Conservation (phyloP, 805 yeast species). For the Clavispora vitiphila region DNA sequence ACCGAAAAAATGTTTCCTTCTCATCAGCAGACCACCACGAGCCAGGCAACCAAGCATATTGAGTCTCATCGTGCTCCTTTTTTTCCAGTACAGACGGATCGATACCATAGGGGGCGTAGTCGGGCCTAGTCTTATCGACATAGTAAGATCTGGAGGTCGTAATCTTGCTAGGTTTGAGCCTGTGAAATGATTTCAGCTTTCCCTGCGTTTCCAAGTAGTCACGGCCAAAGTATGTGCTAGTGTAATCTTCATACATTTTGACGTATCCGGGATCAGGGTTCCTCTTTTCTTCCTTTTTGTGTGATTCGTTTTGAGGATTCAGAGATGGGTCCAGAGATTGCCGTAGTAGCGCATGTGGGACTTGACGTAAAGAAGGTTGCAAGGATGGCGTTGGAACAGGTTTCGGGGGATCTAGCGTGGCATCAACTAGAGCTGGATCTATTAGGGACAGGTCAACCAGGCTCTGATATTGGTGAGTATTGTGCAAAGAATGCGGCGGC, state of each 20-base stretch:
- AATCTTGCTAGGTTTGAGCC: conserved; percentile 10
- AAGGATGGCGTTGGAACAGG: not conserved
- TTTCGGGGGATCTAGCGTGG: not conserved
- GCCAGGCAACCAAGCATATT: conserved; percentile 20
- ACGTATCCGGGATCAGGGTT: conserved; percentile 1
- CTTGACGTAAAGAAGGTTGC: too few species aligned
- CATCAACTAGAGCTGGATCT: not conserved
- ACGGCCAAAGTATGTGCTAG: conserved; percentile 6
- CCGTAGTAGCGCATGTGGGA: too few species aligned
- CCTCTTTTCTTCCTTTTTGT: not conserved
- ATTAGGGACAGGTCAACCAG: not conserved
- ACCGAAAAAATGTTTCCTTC: conserved; percentile 47
- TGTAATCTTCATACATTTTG: conserved; percentile 7
- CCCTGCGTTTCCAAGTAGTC: not conserved
- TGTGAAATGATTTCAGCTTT: not conserved
- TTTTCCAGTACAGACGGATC: not conserved
- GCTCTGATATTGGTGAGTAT: too few species aligned
- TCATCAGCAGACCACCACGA: conserved; percentile 44
- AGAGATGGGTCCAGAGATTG: too few species aligned
- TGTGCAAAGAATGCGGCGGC: too few species aligned
- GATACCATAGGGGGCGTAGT: not conserved
- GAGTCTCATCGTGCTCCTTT: not conserved
- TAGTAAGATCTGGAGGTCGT: conserved; percentile 7
- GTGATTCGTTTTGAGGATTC: too few species aligned
- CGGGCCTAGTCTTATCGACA: not conserved